Base-by-base conservation (phyloP, 2,329 filamentous ascomycete species). In the Ceratocystis albifundus region DNA sequence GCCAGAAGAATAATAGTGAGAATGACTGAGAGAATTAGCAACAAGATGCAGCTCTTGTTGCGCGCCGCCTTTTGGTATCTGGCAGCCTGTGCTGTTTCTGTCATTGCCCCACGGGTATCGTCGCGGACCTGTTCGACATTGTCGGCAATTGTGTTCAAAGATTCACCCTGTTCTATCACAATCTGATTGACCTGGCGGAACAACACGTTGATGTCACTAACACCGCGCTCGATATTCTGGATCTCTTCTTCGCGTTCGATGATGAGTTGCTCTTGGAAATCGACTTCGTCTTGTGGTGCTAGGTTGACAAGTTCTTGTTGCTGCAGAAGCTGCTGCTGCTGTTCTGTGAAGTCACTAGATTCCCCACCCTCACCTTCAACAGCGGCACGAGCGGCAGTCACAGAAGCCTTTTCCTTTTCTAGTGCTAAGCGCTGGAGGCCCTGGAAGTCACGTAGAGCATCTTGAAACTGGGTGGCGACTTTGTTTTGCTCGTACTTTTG, bases 161-260 rank as follows among this genome's bases (percentile, higher is more conserved):
- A 85, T 71, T 90, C 89, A 63, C 94, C 94, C 77, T 99, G 94
- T 77, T 97, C 93, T 69, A 85, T 85, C 63, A 99, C 92, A 75
- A 99, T 96, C 75, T 96, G 91, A 61, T 93, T 94, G n/a, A 99
- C 91, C 78, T 99, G 93, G 69, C 92, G 84, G 80, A 99, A 99
- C 55, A 99, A 82, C 73, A 97, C 94, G 72, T 99, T 99, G 69
- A 99, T 79, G 73, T 99, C 94, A 66, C 89, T 89, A 5, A 99
- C 94, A 66, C 89, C 91, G 76, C 96, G 92, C 78, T 97, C 94
- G 72, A 99, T 99, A 74, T 96, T 95, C 69, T 92, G 87, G 70
- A 99, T 99, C 78, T 99, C 94, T 67, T 90, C 86, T 76, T 99
- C 94, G 65, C 95, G 91, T 80, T 99, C 93, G 69, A 95, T 87